Base-by-base conservation (phyloP, 306 rosid genomes). In the Coriaria nepalensis region DNA sequence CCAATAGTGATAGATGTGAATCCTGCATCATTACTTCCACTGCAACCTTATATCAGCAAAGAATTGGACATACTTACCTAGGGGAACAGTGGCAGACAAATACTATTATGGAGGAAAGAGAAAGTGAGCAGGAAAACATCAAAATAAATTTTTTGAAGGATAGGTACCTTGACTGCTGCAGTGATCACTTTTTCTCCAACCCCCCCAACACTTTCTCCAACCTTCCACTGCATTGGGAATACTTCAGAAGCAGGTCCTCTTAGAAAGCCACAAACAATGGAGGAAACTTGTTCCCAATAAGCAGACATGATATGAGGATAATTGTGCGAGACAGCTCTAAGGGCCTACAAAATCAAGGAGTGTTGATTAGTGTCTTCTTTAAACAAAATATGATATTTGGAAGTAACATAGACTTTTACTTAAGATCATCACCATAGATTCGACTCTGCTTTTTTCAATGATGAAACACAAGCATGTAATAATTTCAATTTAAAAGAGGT, bases 261-360 rank as follows among this genome's bases (percentile, higher is more conserved):
- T 48, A 81, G 62, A 61, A 81, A 56, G 42, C 63, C 63, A 58
- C 64, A 69, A 60, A 85, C 81, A 55, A 65, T 52, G 7, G 79
- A 49, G 55, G 85, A 85, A 68, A 90, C 68, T 57, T 56, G 70
- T 56, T 69, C 73, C 98, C 98, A 90, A 59, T 79, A 85, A 15
- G 82, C 62, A 62, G 62, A 20, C 71, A 77, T 74, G 49, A 65
- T 67, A 59, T 67, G 74, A 40, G 98, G 98, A 61, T 81, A 85
- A 71, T 63, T 85, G 70, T 90, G 98, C 47, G 71, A 85, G 60
- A 73, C 78, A 61, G 85, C 85, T 73, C 73, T 90, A 32, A 90
- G 83, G 11, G 85, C 94, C 94, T 84, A n/a, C n/a, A 79, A 13
- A 70, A 63, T 49, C 63, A 67, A 46, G 59, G 32, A 48, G 57